Evolutionary conservation across 169 alveolate species (phyloP).

Genomic region (Cryptosporidium meleagridis): DNA sequence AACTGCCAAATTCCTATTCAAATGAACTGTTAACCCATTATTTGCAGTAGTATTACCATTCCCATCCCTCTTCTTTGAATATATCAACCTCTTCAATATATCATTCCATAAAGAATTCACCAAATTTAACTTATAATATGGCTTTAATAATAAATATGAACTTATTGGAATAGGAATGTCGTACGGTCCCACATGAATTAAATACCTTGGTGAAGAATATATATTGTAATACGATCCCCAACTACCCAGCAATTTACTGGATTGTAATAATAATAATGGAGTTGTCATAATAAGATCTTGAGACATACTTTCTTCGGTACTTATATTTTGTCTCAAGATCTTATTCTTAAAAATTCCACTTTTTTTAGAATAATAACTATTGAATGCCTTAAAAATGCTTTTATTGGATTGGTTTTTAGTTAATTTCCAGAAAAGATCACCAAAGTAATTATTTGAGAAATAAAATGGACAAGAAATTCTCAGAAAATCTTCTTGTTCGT

Average conservation of each 20-base stretch:
- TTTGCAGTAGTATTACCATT: constrained; percentile 47
- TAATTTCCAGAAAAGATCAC: constrained; percentile 41
- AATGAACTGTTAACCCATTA: constrained; percentile 66
- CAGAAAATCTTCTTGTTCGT: constrained; percentile 77
- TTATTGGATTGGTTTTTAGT: not conserved
- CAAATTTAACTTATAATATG: constrained; percentile 30
- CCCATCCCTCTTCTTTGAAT: constrained; percentile 30
- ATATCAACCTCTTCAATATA: constrained; percentile 42
- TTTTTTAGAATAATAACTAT: constrained; percentile 7
- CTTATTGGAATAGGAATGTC: constrained; percentile 70
- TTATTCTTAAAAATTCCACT: not conserved
- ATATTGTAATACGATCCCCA: constrained; percentile 67
- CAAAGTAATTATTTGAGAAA: constrained; percentile 47
- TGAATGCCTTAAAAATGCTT: not conserved
- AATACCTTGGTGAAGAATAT: constrained; percentile 56
- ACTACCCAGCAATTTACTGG: constrained; percentile 57
- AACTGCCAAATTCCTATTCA: constrained; percentile 79
- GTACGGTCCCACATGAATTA: constrained; percentile 66
- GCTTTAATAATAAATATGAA: constrained; percentile 35
- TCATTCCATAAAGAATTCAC: constrained; percentile 62
- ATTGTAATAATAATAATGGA: constrained; percentile 31
- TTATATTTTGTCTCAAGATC: not conserved
- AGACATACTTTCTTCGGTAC: not conserved
- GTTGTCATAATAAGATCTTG: not conserved
- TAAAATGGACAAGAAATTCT: constrained; percentile 64